Conservation (phyloP, 106 monocot genomes). For the Posidonia australis region DNA sequence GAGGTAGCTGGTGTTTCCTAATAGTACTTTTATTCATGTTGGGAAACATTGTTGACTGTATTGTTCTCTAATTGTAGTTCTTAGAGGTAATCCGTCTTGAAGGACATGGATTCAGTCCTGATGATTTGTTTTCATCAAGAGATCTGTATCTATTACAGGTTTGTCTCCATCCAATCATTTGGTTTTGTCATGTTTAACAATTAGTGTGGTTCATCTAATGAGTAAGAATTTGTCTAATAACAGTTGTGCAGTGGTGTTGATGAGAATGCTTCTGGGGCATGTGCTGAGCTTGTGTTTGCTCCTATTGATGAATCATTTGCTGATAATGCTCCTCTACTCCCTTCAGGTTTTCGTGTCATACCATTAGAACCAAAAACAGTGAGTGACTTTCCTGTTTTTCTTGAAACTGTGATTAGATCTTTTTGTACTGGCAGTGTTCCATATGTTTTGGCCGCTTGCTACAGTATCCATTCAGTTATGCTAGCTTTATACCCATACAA, state of each 20-base stretch:
- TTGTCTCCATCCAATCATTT: constrained; percentile 3
- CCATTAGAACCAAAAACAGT: constrained; percentile 78
- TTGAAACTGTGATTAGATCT: too few species aligned
- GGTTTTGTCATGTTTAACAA: not conserved
- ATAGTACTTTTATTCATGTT: not conserved
- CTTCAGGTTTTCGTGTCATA: constrained; percentile 93
- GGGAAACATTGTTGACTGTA: not conserved
- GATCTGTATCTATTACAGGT: constrained; percentile 87
- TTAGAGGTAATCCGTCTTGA: constrained; percentile 88
- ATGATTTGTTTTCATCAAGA: constrained; percentile 46
- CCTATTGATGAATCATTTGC: constrained; percentile 88
- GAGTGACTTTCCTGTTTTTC: not conserved
- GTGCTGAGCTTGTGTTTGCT: constrained; percentile 90
- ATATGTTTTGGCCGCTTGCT: too few species aligned
- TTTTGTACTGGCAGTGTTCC: too few species aligned
- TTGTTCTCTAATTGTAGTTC: constrained; percentile 31
- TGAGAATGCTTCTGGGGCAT: constrained; percentile 57
- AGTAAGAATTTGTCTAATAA: not conserved
- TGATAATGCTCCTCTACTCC: constrained; percentile 68
- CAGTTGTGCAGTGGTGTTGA: constrained; percentile 91
- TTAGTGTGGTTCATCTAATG: not conserved
- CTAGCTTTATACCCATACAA: too few species aligned
- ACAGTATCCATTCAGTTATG: too few species aligned
- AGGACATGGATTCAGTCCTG: constrained; percentile 58
- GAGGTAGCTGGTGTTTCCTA: constrained; percentile 33